A percentile compares a stretch with the other conserved stretches of the same genome.
Conservation (phyloP, 2,329 filamentous ascomycete species). For the Epichloe sp. region DNA sequence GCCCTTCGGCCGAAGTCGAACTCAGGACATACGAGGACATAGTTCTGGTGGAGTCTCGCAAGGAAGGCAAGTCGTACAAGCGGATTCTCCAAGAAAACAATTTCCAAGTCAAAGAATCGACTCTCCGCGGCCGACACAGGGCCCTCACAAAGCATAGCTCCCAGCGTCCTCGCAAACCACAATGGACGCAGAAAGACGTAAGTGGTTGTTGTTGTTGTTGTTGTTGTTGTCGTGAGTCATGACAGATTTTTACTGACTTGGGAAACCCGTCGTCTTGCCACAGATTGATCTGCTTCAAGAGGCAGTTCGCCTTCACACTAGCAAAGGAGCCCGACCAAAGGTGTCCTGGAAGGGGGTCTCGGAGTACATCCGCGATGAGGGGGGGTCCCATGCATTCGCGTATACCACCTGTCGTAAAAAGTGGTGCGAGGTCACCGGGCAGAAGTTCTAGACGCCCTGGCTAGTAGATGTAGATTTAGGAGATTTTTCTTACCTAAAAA, state of each 20-base stretch:
- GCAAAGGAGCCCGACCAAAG: slow-evolving; percentile 29
- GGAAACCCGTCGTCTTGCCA: neutral
- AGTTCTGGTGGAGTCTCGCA: slow-evolving; percentile 40
- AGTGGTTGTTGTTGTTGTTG: slow-evolving; percentile 17
- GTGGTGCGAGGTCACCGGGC: slow-evolving; percentile 14
- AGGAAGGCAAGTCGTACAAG: slow-evolving; percentile 47
- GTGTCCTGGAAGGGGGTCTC: slow-evolving; percentile 46
- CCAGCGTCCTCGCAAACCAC: slow-evolving; percentile 50
- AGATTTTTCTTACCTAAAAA: too few relatives aligned
- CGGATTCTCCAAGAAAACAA: slow-evolving; percentile 43
- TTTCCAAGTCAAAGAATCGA: slow-evolving; percentile 56
- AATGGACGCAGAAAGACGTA: slow-evolving; percentile 52
- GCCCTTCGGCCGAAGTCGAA: neutral
- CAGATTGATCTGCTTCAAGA: slow-evolving; percentile 32
- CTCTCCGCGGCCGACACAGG: slow-evolving; percentile 54
- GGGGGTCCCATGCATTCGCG: slow-evolving; percentile 46
- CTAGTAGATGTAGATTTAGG: too few relatives aligned
- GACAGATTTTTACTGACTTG: neutral
- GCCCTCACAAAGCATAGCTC: slow-evolving; percentile 50
- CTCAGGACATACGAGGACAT: slow-evolving; percentile 18
- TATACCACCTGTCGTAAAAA: slow-evolving; percentile 45
- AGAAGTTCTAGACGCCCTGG: slow-evolving; percentile 16
- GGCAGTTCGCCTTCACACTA: slow-evolving; percentile 19
- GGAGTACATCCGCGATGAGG: slow-evolving; percentile 35
- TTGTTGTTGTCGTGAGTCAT: slow-evolving; percentile 8